Percentiles rank a stretch among this genome's conserved stretches.
phyloP scores from a whole-genome alignment of 129 eudicot genomes.

The Apium graveolens region DNA sequence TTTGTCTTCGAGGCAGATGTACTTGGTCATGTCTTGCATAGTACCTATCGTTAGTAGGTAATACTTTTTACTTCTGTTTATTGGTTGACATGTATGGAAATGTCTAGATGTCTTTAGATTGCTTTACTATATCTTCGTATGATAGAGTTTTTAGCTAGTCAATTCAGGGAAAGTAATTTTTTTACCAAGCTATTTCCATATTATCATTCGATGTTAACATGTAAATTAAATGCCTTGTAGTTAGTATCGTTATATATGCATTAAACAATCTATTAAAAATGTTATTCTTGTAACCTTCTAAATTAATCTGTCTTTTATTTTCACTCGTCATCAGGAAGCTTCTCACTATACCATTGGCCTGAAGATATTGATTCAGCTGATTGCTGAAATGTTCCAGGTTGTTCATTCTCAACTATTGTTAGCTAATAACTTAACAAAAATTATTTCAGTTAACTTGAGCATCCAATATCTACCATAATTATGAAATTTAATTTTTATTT shows the following conservation, averaged over 20 bases:
- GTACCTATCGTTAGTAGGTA: not conserved
- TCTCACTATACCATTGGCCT: conserved; percentile 46
- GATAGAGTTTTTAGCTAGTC: not conserved
- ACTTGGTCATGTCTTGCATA: not conserved
- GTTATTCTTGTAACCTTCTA: not conserved
- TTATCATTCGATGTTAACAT: not conserved
- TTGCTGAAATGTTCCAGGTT: conserved; percentile 56
- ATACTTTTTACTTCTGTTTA: not conserved
- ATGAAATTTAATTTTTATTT: not conserved
- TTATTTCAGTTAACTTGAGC: not conserved
- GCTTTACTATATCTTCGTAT: not conserved
- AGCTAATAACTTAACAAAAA: not conserved
- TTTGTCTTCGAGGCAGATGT: not conserved
- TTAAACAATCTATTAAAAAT: not conserved
- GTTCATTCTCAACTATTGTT: not conserved
- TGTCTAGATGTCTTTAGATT: not conserved
- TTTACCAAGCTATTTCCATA: not conserved
- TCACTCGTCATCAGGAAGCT: conserved; percentile 26
- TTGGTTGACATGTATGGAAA: too few relatives aligned
- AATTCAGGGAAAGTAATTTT: not conserved
- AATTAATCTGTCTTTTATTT: not conserved
- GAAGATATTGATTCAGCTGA: conserved; percentile 58
- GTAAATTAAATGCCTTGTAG: not conserved
- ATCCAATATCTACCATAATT: not conserved
- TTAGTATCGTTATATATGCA: not conserved